These are phyloP conservation scores for Mikania micrantha DNA, from an alignment of 129 eudicot genomes.

Conservation along the genomic window DNA sequence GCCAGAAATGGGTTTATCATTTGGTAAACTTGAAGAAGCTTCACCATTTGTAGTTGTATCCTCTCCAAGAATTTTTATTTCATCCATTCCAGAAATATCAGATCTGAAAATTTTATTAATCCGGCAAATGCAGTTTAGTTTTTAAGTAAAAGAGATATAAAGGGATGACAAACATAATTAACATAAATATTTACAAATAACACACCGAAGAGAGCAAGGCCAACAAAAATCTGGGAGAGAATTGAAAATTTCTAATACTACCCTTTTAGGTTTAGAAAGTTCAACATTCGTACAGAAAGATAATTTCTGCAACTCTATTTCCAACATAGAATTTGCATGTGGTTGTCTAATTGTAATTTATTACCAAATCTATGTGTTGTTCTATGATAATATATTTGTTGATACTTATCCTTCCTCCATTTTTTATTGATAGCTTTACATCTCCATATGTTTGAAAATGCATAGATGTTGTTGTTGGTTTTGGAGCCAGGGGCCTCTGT, in stretches of 20 bases:
- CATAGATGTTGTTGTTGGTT: too few relatives aligned
- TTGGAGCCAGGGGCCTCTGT: too few relatives aligned
- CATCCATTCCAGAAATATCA: slow-evolving; percentile 46
- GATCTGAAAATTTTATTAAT: slow-evolving; percentile 21
- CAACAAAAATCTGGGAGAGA: background rate
- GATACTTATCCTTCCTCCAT: too few relatives aligned
- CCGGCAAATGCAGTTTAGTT: background rate
- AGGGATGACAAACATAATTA: background rate
- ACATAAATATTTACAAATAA: background rate
- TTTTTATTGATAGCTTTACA: too few relatives aligned
- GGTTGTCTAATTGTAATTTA: too few relatives aligned
- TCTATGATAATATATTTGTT: too few relatives aligned
- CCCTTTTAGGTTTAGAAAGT: background rate
- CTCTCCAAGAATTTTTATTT: slow-evolving; percentile 31
- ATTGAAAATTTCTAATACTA: too few relatives aligned
- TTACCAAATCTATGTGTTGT: too few relatives aligned
- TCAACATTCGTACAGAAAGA: background rate
- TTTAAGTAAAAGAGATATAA: background rate
- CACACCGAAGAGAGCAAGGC: background rate
- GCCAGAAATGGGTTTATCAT: slow-evolving; percentile 22
- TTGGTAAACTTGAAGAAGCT: slow-evolving; percentile 15
- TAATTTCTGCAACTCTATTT: too few relatives aligned
- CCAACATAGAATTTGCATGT: too few relatives aligned
- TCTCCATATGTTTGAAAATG: too few relatives aligned
- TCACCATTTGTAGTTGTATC: slow-evolving; percentile 27